These are phyloP conservation scores for Cyclospora cayetanensis DNA, from an alignment of 169 alveolate species.

Conservation along the genomic window DNA sequence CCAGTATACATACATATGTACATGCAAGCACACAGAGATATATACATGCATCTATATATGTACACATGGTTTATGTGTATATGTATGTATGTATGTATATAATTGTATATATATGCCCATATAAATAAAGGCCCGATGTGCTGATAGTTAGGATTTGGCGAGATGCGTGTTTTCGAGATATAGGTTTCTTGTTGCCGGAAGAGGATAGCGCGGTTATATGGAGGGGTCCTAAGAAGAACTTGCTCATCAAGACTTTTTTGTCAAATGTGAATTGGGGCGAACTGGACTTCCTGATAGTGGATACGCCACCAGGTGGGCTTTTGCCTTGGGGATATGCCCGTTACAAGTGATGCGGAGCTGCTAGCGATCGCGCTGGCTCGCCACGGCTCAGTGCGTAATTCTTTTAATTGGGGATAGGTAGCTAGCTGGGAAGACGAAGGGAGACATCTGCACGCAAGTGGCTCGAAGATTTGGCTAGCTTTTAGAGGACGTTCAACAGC, in stretches of 20 bases:
- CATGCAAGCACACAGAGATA: not conserved
- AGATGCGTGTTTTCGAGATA: not conserved
- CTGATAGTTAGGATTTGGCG: not conserved
- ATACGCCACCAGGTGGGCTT: conserved; percentile 97
- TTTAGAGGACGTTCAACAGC: too few species aligned
- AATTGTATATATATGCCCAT: not conserved
- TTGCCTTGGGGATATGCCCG: too few species aligned
- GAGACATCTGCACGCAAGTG: too few species aligned
- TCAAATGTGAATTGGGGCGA: conserved; percentile 98
- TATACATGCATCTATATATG: not conserved
- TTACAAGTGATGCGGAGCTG: too few species aligned
- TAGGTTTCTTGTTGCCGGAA: conserved; percentile 94
- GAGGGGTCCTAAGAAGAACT: conserved; percentile 99
- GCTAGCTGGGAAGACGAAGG: too few species aligned
- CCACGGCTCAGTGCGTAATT: too few species aligned
- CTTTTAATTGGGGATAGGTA: too few species aligned
- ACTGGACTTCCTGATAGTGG: conserved; percentile 96
- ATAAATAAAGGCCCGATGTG: not conserved
- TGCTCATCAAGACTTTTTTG: conserved; percentile 96
- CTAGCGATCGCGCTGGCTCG: too few species aligned
- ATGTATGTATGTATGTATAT: not conserved
- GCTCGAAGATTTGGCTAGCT: too few species aligned
- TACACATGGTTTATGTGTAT: not conserved
- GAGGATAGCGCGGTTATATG: conserved; percentile 97
- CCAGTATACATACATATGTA: not conserved